A percentile compares a stretch with the other conserved stretches of the same genome.
These are phyloP conservation scores for Dactylellina cionopaga DNA, from an alignment of 2,329 filamentous ascomycete genomes.

Conservation along the genomic window DNA sequence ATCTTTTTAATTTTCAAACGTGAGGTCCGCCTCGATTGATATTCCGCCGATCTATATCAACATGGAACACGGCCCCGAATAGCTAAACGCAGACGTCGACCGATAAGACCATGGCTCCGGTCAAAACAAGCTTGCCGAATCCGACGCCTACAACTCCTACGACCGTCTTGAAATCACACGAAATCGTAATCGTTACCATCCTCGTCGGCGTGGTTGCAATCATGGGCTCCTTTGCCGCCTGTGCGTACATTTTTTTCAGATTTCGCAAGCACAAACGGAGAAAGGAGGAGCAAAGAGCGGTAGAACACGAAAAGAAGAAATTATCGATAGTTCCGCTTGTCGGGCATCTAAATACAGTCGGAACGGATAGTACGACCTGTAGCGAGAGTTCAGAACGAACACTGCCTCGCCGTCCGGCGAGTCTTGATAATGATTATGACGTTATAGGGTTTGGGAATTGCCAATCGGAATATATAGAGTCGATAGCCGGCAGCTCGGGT, in stretches of 20 bases:
- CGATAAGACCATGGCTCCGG: not conserved
- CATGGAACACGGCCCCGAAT: not conserved
- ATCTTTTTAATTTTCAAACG: not conserved
- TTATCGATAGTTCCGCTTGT: not conserved
- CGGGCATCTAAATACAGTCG: too few species aligned
- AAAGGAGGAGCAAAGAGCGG: not conserved
- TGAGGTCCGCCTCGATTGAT: conserved; percentile 4
- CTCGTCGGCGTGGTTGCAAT: conserved; percentile 14
- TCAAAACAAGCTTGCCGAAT: not conserved
- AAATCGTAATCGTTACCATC: conserved; percentile 9
- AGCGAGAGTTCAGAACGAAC: not conserved
- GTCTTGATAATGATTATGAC: conserved; percentile 10
- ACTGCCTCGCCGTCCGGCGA: not conserved
- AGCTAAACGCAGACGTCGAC: not conserved
- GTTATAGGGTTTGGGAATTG: conserved; percentile 29
- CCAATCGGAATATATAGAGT: conserved; percentile 15
- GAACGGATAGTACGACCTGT: not conserved
- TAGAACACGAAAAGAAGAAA: not conserved
- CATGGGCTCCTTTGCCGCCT: not conserved
- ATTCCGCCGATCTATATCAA: not conserved
- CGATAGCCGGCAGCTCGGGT: conserved; percentile 6
- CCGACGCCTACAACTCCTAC: not conserved
- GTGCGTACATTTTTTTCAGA: conserved; percentile 1
- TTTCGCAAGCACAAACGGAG: not conserved
- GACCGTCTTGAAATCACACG: conserved; percentile 19